Percentiles rank a stretch among this genome's conserved stretches.
Evolutionary conservation across 257 asterid genomes (phyloP).

Genomic region (Scutellaria minor): DNA sequence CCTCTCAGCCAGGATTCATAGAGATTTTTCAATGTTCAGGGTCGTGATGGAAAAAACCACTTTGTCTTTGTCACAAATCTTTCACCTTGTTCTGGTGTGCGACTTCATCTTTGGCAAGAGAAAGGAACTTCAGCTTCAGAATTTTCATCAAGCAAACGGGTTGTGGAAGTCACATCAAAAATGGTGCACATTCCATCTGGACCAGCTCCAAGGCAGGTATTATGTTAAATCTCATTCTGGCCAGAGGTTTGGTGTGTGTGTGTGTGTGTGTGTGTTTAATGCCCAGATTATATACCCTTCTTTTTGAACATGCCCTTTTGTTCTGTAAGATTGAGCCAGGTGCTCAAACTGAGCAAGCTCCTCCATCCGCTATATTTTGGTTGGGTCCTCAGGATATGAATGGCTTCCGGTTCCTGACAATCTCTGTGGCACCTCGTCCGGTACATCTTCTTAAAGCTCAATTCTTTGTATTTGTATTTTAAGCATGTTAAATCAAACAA

Average conservation of each 20-base stretch:
- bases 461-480: conserved; percentile 21
- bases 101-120: conserved; percentile 93
- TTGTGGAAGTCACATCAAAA: conserved; percentile 83
- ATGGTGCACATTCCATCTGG: conserved; percentile 96
- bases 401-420: conserved; percentile 85
- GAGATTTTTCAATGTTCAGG: conserved; percentile 57
- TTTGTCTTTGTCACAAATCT: conserved; percentile 96
- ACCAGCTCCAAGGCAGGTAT: conserved; percentile 99
- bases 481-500: conserved; percentile 18
- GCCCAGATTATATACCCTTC: conserved; percentile 5
- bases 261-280: conserved; percentile 9
- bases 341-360: conserved; percentile 96
- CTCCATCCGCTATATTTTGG: conserved; percentile 97
- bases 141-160: conserved; percentile 46
- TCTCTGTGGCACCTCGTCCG: conserved; percentile 98
- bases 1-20: conserved; percentile 28
- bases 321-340: conserved; percentile 90
- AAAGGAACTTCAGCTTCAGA: conserved; percentile 61
- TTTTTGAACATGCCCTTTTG: conserved; percentile 39
- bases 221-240: conserved; percentile 34
- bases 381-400: conserved; percentile 79
- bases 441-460: conserved; percentile 48
- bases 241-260: background rate
- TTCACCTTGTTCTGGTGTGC: conserved; percentile 91
- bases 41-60: conserved; percentile 64